These are phyloP conservation scores for Crithidia thermophila DNA, from an alignment of 208 protist species.

Conservation along the genomic window DNA sequence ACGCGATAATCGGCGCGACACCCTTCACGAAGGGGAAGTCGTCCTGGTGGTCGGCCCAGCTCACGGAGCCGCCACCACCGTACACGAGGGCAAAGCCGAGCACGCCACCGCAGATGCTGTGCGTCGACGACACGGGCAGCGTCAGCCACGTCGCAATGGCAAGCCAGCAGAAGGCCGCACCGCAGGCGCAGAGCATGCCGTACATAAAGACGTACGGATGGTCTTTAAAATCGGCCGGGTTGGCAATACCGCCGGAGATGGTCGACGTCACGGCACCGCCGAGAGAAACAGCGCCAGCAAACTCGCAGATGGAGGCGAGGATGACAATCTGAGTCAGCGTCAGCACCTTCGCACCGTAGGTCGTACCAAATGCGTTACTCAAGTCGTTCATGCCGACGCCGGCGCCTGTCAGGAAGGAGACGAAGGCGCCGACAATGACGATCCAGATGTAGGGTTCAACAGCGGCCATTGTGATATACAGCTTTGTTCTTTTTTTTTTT, in stretches of 20 bases:
- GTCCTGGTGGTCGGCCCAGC: constrained; percentile 54
- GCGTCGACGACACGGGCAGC: constrained; percentile 78
- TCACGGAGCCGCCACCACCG: constrained; percentile 55
- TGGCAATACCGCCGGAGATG: constrained; percentile 78
- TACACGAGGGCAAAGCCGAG: constrained; percentile 86
- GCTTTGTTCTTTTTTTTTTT: neutral
- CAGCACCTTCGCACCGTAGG: constrained; percentile 81
- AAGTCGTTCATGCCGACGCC: constrained; percentile 93
- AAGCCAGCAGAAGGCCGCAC: constrained; percentile 74
- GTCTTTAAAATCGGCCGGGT: constrained; percentile 46
- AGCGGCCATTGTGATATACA: constrained; percentile 28
- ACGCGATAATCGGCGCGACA: constrained; percentile 72
- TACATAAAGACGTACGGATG: constrained; percentile 86
- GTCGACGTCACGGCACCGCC: constrained; percentile 78
- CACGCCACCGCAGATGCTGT: constrained; percentile 82
- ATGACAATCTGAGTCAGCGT: constrained; percentile 79
- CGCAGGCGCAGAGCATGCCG: constrained; percentile 75
- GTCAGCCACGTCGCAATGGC: constrained; percentile 59
- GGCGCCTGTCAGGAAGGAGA: constrained; percentile 76
- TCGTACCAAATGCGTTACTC: constrained; percentile 91
- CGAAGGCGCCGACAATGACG: constrained; percentile 66
- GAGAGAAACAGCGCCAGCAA: constrained; percentile 70
- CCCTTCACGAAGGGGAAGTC: constrained; percentile 79
- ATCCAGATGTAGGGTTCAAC: constrained; percentile 76
- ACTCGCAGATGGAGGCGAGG: constrained; percentile 85